Base-by-base conservation (phyloP, 495 filamentous ascomycete species). In the Melanomma pulvis-pyrius region DNA sequence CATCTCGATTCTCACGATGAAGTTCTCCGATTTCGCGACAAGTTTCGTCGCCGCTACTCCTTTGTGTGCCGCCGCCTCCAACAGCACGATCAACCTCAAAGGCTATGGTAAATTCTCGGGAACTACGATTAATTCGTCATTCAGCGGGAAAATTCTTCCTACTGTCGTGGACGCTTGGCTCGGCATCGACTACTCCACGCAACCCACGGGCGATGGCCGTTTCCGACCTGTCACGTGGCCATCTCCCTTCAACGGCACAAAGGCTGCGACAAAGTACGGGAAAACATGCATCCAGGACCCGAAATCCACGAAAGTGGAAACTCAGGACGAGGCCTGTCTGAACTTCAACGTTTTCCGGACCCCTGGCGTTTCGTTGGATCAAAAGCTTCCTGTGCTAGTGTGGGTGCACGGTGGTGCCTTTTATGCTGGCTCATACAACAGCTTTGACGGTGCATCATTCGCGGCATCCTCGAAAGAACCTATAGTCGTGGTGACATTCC, bases 291-390 rank as follows among this genome's bases (percentile, higher is more conserved):
- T 68, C 11, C 59, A 62, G 52, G 21, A 61, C 30, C 30, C 48
- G 11, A 44, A 29, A n/a, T 22, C 9, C 9, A 51, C 25, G 15
- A 2, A 9, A 1, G 15, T 5, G 25, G 17, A 13, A 2, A 17
- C 12, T 11, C 64, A 67, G 26, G 30, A 19, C 9, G 64, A 67
- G 50, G 57, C 56, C 8, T 67, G 64, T 49, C 34, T 67, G 36
- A 61, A 55, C 39, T 41, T 67, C 48, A 67, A 67, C 29, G 21
- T 67, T n/a, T 67, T 25, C 22, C 48, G 64, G 25, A 61, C 64
- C 25, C 11, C 57, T 21, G 57, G 64, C 4, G 49, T 67, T 4
- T 19, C 64, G 12, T 46, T 51, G n/a, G 12, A 17, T 9, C 26
- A 54, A 50, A 64, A 64, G 44, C 53, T 69, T 17, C 65, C 65